These are phyloP conservation scores for Luzula sylvatica DNA, from an alignment of 176 grass and related monocot genomes.

Conservation along the genomic window DNA sequence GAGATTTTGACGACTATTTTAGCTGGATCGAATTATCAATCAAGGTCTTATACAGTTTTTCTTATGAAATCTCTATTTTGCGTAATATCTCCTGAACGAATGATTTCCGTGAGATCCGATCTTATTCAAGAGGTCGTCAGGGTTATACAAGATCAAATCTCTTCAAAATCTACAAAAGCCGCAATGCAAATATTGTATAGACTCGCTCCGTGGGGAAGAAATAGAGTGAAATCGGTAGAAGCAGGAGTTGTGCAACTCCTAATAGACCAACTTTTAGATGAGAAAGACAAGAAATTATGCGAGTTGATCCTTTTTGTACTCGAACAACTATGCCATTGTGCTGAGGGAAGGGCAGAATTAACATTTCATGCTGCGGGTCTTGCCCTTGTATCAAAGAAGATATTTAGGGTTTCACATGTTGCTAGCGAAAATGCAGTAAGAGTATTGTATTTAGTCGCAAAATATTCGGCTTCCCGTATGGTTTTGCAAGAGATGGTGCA, in stretches of 20 bases:
- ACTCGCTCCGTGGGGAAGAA: constrained; percentile 41
- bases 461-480: constrained; percentile 29
- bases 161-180: constrained; percentile 38
- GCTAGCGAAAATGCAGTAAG: constrained; percentile 48
- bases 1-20: constrained; percentile 36
- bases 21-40: constrained; percentile 33
- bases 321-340: constrained; percentile 65
- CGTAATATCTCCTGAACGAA: constrained; percentile 19
- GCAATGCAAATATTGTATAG: constrained; percentile 47
- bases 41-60: constrained; percentile 31
- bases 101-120: constrained; percentile 20
- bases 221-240: constrained; percentile 46
- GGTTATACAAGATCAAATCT: constrained; percentile 21
- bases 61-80: constrained; percentile 39
- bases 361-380: constrained; percentile 58
- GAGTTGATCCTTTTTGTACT: constrained; percentile 40
- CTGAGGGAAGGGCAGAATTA: constrained; percentile 55
- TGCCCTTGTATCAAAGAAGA: constrained; percentile 35
- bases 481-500: constrained; percentile 81
- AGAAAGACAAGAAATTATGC: constrained; percentile 19
- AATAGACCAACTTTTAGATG: constrained; percentile 43
- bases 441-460: constrained; percentile 47
- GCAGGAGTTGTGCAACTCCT: constrained; percentile 41
- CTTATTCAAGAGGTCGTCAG: constrained; percentile 37
- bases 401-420: constrained; percentile 33